These are phyloP conservation scores for Aspergillus brunneoviolaceus DNA, from an alignment of 2,329 filamentous ascomycete species.

Conservation along the genomic window DNA sequence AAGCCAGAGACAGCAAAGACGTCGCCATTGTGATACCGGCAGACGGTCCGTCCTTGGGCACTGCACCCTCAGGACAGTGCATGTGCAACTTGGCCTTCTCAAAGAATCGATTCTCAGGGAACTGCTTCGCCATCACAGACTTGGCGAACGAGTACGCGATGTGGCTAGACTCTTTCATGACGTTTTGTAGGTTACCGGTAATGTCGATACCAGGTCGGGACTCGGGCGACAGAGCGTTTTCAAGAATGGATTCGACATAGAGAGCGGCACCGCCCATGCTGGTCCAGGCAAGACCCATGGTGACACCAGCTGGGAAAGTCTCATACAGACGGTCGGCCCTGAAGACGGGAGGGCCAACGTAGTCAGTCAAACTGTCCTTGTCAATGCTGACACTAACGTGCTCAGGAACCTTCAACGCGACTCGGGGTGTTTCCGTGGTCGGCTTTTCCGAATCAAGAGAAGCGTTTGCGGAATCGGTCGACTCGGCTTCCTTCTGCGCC, in stretches of 20 bases:
- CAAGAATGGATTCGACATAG: conserved; percentile 95
- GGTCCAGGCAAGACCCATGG: conserved; percentile 98
- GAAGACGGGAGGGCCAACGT: conserved; percentile 92
- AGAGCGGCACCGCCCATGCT: conserved; percentile 94
- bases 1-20: conserved; percentile 77
- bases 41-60: conserved; percentile 87
- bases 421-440: conserved; percentile 61
- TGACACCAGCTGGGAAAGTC: conserved; percentile 85
- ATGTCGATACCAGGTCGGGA: conserved; percentile 81
- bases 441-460: conserved; percentile 45
- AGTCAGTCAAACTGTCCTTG: conserved; percentile 91
- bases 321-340: conserved; percentile 96
- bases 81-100: conserved; percentile 93
- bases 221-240: conserved; percentile 71
- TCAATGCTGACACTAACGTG: conserved; percentile 80
- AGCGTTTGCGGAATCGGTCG: conserved; percentile 62
- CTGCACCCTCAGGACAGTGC: conserved; percentile 94
- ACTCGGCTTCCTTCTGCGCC: conserved; percentile 55
- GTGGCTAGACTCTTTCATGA: conserved; percentile 96
- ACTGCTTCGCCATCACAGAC: conserved; percentile 78
- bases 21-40: conserved; percentile 99
- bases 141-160: conserved; percentile 98
- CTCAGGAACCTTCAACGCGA: conserved; percentile 80
- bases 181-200: conserved; percentile 89
- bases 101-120: conserved; percentile 91